Evolutionary conservation across 139 green algal genomes (phyloP), one percentile per base, ranked within the genome.

Genomic region (Picochlorum sp.): DNA sequence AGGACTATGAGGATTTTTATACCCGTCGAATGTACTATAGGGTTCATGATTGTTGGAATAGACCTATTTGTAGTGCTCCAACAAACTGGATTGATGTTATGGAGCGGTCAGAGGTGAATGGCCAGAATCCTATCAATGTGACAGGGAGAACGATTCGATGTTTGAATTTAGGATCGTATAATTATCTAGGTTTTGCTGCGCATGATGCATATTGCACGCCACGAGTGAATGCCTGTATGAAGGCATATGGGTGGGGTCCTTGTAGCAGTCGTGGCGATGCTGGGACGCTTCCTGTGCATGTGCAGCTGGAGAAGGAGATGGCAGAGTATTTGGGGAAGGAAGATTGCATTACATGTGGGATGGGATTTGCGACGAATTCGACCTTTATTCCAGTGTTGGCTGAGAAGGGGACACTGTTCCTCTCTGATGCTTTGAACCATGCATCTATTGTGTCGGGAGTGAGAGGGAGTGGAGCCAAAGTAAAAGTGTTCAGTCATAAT

Each of bases 311-410:
- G 75, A 37, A 72, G 8, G 49, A 74, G 9, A 72, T 97, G 9
- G 92, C 94, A 1, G 65, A 81, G 1, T 98, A 91, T 64, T 41
- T 98, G 52, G 88, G 92, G 26, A 90, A 92, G 68, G 82, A 94
- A 65, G 82, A 66, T 4, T 86, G 90, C 6, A 75, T 98, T 34
- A 92, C 90, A 0, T 96, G 89, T 65, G 92, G 92, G 69, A 99
- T 99, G 94, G 94, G 94, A 59, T 99, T 97, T 77, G 92, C 90
- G 26, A 98, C 94, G 57, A 99, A 99, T 78, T 88, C 81, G 13
- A 78, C 84, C 16, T 85, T 86, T 68, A 88, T 99, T 45, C 94
- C 94, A 3, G 77, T 81, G 28, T 72, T 99, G 30, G 79, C 83
- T 8, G 75, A 84, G 57, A 85, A 84, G 58, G 93, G 93, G 60